Percentiles rank a stretch among this genome's conserved stretches.
Conservation (phyloP, 495 filamentous ascomycete species). For the Cercophora samala region DNA sequence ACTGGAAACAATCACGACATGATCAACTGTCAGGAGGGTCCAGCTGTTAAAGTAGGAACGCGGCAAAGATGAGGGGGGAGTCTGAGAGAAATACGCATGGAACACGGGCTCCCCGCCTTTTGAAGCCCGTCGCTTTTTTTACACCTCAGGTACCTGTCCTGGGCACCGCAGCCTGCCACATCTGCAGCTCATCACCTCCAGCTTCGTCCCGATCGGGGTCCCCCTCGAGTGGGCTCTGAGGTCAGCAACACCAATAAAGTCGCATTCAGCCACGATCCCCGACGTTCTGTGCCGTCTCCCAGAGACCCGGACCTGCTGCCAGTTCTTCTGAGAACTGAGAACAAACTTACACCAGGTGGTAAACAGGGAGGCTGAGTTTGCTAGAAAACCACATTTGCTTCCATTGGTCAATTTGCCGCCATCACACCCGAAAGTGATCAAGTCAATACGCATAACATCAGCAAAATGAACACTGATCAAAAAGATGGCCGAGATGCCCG, state of each 20-base stretch:
- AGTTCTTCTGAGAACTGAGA: not conserved
- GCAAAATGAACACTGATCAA: too few relatives aligned
- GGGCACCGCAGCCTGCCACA: too few relatives aligned
- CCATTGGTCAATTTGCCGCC: conserved; percentile 1
- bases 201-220: too few relatives aligned
- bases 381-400: not conserved
- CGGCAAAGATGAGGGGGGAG: conserved; percentile 4
- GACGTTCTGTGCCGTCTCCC: conserved; percentile 11
- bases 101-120: not conserved
- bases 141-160: not conserved
- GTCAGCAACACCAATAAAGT: conserved; percentile 7
- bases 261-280: conserved; percentile 8
- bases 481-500: not conserved
- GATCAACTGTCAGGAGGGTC: not conserved
- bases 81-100: not conserved
- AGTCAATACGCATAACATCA: not conserved
- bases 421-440: not conserved
- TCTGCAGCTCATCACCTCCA: too few relatives aligned
- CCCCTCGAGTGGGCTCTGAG: conserved; percentile 7
- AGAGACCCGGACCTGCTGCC: not conserved
- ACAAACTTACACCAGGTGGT: not conserved
- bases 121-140: not conserved
- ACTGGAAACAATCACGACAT: not conserved
- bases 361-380: not conserved
- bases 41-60: conserved; percentile 1